These are phyloP conservation scores for Stylosanthes scabra DNA, from an alignment of 331 rosid genomes.

Conservation along the genomic window DNA sequence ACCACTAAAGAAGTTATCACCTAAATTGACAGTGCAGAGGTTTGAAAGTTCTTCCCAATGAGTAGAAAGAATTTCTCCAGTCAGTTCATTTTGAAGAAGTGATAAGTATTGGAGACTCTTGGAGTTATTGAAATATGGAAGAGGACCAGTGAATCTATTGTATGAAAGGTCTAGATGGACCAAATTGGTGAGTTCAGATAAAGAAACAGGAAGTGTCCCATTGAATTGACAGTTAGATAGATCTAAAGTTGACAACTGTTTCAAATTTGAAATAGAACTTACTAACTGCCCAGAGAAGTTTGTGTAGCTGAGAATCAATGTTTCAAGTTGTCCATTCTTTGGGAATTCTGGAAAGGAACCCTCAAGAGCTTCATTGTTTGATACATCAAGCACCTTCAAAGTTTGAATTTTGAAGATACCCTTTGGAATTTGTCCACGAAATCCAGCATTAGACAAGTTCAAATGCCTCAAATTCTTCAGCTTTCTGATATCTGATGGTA, in stretches of 20 bases:
- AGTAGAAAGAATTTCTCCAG: neutral
- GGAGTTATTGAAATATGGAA: neutral
- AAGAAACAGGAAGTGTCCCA: neutral
- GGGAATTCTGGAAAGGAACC: neutral
- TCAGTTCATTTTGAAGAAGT: neutral
- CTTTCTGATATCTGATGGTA: constrained; percentile 25
- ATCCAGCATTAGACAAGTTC: constrained; percentile 34
- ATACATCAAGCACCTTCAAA: neutral
- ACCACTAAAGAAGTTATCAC: neutral
- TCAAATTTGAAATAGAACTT: neutral
- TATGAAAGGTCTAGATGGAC: neutral
- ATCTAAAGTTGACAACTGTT: neutral
- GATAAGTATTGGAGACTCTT: neutral
- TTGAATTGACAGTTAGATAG: neutral
- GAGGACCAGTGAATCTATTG: neutral
- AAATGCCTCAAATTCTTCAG: constrained; percentile 31
- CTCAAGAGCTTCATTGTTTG: neutral
- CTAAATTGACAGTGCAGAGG: neutral
- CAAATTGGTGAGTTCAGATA: neutral
- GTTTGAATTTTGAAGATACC: constrained; percentile 28
- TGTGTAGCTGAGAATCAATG: neutral
- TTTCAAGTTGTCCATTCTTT: neutral
- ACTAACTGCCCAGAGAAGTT: neutral
- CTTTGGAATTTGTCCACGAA: constrained; percentile 36
- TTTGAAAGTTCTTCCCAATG: neutral